phyloP scores from a whole-genome alignment of 2,329 filamentous ascomycete genomes.

The Aspergillus ruber region DNA sequence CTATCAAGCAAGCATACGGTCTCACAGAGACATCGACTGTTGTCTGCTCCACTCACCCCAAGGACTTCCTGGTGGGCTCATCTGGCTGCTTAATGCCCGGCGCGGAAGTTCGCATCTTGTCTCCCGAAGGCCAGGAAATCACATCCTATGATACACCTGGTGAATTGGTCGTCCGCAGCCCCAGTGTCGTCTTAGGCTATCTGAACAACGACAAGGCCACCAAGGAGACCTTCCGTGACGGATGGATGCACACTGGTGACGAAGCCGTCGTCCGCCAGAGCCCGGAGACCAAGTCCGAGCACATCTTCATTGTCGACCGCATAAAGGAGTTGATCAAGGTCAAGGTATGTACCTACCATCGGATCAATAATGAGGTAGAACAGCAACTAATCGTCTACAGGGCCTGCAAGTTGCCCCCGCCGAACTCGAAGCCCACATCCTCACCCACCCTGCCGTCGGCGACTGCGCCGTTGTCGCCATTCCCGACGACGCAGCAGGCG shows the following conservation, averaged over 20 bases:
- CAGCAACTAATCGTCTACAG: slow-evolving; percentile 33
- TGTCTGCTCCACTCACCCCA: slow-evolving; percentile 49
- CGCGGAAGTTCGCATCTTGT: slow-evolving; percentile 60
- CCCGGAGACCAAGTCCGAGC: slow-evolving; percentile 60
- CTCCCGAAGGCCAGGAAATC: slow-evolving; percentile 63
- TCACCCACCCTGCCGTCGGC: slow-evolving; percentile 66
- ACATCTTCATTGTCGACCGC: slow-evolving; percentile 78
- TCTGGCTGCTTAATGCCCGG: slow-evolving; percentile 65
- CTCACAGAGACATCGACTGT: slow-evolving; percentile 73
- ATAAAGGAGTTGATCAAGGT: slow-evolving; percentile 75
- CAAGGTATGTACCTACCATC: slow-evolving; percentile 52
- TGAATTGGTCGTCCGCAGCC: slow-evolving; percentile 72
- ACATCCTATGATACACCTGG: slow-evolving; percentile 66
- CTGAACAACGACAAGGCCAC: slow-evolving; percentile 80
- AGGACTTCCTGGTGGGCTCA: slow-evolving; percentile 65
- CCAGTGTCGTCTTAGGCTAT: slow-evolving; percentile 74
- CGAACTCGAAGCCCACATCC: slow-evolving; percentile 72
- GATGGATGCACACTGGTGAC: slow-evolving; percentile 82
- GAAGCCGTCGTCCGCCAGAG: slow-evolving; percentile 65
- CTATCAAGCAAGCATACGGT: slow-evolving; percentile 66
- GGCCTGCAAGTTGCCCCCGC: slow-evolving; percentile 78
- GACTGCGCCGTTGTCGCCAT: slow-evolving; percentile 75
- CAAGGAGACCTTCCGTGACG: slow-evolving; percentile 69
- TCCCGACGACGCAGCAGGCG: slow-evolving; percentile 56
- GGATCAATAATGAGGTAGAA: neutral